Base-by-base conservation (phyloP, 192 early-diverging fungal species). In the Rhizoclosmatium sp. region DNA sequence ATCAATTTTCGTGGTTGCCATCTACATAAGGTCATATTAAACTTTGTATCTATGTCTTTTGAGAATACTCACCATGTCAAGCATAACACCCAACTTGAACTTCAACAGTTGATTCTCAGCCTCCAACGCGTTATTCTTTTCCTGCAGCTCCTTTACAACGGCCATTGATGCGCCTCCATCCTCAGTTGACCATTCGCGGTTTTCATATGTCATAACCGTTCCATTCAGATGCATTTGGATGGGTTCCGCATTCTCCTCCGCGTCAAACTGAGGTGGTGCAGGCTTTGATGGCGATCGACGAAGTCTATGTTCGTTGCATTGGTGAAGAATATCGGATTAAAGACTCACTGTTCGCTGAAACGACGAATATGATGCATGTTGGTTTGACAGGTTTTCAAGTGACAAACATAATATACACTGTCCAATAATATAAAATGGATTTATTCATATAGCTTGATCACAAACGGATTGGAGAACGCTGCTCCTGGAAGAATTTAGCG, bases 401-500 rank as follows among this genome's bases (percentile, higher is more conserved):
- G 31, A 31, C 31, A 31, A 58, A 58, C 56, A 58, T n/a, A 19
- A n/a, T n/a, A 58, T 16, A 58, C 0, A 58, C 10, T 58, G 54
- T 16, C n/a, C 54, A 58, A 58, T 16, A n/a, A 10, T 39, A 65
- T 3, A 14, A 23, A 40, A 65, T 39, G 39, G 62, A 23, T 65
- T 40, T 31, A 31, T 31, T 31, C 31, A 31, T 31, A 31, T 31
- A 31, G 31, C 31, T 31, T 31, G 31, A 72, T 47, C 42, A 44
- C 72, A 69, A 59, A 45, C 77, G 67, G 56, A 78, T 12, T 12
- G 67, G 68, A 10, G 70, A 73, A 42, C 78, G 23, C 23, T 80
- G 69, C 88, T 84, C 92, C 45, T 72, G 78, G 58, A 82, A 95
- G 80, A 95, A 93, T 77, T 93, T 94, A 4, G 97, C 97, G 79